Base-by-base conservation (phyloP, 2,329 filamentous ascomycete species). In the Exophiala lecanii-corni region DNA sequence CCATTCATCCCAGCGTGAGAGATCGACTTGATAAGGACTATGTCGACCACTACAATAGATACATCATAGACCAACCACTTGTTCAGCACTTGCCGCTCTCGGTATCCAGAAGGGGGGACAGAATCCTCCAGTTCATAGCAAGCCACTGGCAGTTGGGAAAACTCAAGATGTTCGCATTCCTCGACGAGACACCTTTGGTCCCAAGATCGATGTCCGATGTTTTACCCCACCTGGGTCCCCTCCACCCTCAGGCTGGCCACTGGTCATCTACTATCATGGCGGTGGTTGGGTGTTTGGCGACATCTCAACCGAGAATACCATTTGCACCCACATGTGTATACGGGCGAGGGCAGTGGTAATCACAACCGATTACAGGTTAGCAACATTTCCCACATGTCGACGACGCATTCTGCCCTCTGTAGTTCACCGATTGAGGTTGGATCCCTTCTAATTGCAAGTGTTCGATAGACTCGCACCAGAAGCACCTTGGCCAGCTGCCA, bases 221-320 rank as follows among this genome's bases (percentile, higher is more conserved):
- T 79, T 79, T 50, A 75, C 69, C 2, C 76, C 76, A 0, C 55
- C 59, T 4, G 71, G 70, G 0, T 48, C 62, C 4, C 36, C 51
- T 13, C 47, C 50, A 4, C 32, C 19, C 6, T 36, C 50, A 1
- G 76, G 76, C 18, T 15, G 33, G 7, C 79, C 75, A 75, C 76
- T 75, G 2, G 66, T 72, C 5, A 69, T 73, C 55, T 49, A 79
- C 3, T 80, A 76, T 56, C 75, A 70, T 53, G 76, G 79, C 52
- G 76, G 75, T 3, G 76, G 75, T 3, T 79, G 74, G 74, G 75
- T 78, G 2, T 51, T 78, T 21, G 76, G 75, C 0, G 75, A 72
- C 34, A 76, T 78, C 30, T 66, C 74, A 43, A 76, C 74, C 0
- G 76, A 79, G 60, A 78, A 79, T 50, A 66, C 68, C 4, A 71